Conservation (phyloP, 495 filamentous ascomycete species). For the Penicillium ochrochloron region DNA sequence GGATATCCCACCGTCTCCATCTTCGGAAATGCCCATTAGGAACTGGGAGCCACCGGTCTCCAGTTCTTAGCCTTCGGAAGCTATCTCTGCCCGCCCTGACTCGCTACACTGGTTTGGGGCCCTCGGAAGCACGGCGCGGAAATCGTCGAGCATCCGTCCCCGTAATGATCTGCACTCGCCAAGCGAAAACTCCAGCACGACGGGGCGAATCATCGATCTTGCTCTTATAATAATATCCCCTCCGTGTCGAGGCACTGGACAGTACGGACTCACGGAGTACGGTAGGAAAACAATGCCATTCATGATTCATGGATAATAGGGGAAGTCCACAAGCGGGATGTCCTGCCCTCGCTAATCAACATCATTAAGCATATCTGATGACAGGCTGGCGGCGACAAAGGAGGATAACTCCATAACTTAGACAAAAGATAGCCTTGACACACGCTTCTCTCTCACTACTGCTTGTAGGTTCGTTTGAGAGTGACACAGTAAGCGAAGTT, state of each 20-base stretch:
- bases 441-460: too few species aligned
- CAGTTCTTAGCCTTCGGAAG: not conserved
- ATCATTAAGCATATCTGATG: too few species aligned
- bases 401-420: too few species aligned
- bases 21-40: not conserved
- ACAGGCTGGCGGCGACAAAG: too few species aligned
- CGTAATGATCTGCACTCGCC: constrained; percentile 14
- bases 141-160: constrained; percentile 2
- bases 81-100: not conserved
- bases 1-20: not conserved
- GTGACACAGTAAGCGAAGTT: too few species aligned
- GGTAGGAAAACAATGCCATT: too few species aligned
- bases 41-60: not conserved
- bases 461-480: too few species aligned
- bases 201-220: not conserved
- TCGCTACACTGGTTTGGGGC: not conserved
- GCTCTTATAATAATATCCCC: not conserved
- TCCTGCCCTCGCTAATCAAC: too few species aligned
- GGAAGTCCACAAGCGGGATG: not conserved
- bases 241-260: not conserved
- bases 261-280: too few species aligned
- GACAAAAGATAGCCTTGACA: too few species aligned
- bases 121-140: not conserved
- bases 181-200: constrained; percentile 1
- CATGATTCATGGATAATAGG: not conserved